Evolutionary conservation across 106 monocot species (phyloP).

Genomic region (Dioscorea zingiberensis): DNA sequence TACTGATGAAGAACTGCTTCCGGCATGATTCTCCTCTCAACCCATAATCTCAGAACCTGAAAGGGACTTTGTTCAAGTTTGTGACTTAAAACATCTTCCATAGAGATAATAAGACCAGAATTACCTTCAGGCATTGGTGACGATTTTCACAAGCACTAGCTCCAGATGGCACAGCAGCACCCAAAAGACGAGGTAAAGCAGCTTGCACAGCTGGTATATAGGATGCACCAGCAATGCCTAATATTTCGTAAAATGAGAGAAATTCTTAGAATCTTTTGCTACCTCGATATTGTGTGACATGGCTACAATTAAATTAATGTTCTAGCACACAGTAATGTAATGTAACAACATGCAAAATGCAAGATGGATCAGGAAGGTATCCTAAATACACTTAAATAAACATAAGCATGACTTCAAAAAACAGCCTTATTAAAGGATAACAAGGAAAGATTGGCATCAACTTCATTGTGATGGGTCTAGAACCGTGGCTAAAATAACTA

Average conservation of each 20-base stretch:
- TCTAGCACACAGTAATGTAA: too few species aligned
- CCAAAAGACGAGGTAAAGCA: constrained; percentile 73
- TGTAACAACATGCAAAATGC: too few species aligned
- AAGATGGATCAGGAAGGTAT: too few species aligned
- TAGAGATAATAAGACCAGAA: background rate
- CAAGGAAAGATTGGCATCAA: too few species aligned
- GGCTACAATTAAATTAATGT: too few species aligned
- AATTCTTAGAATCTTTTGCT: background rate
- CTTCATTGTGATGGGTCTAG: too few species aligned
- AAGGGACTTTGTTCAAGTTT: background rate
- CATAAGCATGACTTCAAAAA: too few species aligned
- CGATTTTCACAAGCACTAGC: constrained; percentile 85
- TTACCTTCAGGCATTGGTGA: constrained; percentile 93
- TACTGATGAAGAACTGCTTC: constrained; percentile 68
- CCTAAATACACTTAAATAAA: too few species aligned
- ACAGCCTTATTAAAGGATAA: too few species aligned
- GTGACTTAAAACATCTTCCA: background rate
- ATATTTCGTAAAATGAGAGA: background rate
- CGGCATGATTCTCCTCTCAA: constrained; percentile 87
- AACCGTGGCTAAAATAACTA: too few species aligned
- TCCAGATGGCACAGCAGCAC: constrained; percentile 90
- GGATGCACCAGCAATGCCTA: constrained; percentile 86
- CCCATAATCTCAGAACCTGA: constrained; percentile 84
- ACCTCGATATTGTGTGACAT: too few species aligned
- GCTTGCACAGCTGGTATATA: constrained; percentile 86